Evolutionary conservation across 1,284 basidiomycete genomes (phyloP), one percentile per base, ranked within the genome.

Genomic region (Irpex sp.): DNA sequence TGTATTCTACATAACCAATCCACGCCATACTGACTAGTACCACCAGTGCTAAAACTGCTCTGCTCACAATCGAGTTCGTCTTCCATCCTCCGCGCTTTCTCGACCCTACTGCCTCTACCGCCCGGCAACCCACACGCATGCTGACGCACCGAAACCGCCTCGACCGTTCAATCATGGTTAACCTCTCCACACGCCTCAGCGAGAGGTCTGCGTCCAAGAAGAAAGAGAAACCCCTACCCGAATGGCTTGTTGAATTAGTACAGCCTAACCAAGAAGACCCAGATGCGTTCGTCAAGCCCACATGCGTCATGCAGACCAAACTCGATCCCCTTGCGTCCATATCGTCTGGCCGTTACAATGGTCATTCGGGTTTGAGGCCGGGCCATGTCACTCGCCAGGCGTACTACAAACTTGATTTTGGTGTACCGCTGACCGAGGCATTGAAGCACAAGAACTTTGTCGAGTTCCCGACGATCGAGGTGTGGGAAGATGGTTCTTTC

Each of bases 381-480:
- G 71, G 70, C 1, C 69, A 71, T 21, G 64, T 73, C 12, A 64
- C 69, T 42, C 68, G 71, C n/a, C 49, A 62, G 35, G 73, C 69
- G n/a, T 90, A 86, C 71, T 80, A 86, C 65, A 81, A 80, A 37
- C 74, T 93, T 5, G 82, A 90, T 60, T 73, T 80, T 3, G 70
- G 71, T 3, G 66, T 77, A 55, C 72, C 80, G 16, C 75, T 95
- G 16, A 69, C 73, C 6, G 67, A 72, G 9, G 73, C 80, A 6
- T 75, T 95, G 52, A 78, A 75, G 53, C 75, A 84, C 52, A 89
- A 83, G 57, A 78, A 83, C 39, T 92, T 92, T 69, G 80, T 90
- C 51, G 93, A 95, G 73, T 94, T 85, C 68, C 93, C 93, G 3
- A 86, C 85, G 0, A 83, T 96, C 51, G 85, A 91, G 57, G 74